Evolutionary conservation across 805 yeast species (phyloP).

Genomic region (Yarrowia porcina): DNA sequence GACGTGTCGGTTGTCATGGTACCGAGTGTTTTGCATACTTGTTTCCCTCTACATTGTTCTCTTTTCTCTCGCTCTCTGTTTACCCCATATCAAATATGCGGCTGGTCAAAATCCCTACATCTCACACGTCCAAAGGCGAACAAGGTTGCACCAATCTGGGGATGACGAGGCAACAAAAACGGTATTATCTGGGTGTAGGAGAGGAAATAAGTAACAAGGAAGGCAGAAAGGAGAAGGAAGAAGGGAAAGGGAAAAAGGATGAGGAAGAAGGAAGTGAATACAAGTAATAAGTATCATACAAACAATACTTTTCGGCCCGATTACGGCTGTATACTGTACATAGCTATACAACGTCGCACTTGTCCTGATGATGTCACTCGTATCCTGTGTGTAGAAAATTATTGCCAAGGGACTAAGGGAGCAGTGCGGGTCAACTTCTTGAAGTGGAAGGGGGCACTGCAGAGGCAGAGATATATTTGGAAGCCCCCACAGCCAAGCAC

Average conservation of each 20-base stretch:
- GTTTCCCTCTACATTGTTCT: not conserved
- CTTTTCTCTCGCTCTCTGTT: not conserved
- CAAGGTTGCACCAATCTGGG: constrained; percentile 6
- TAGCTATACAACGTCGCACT: no score
- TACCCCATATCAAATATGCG: constrained; percentile 2
- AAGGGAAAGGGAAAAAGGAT: no score
- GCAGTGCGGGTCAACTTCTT: not conserved
- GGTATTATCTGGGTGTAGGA: no score
- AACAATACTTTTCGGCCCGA: no score
- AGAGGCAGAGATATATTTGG: not conserved
- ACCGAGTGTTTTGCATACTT: not conserved
- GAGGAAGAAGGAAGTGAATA: no score
- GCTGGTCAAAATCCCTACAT: not conserved
- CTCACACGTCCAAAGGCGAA: not conserved
- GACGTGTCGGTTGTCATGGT: not conserved
- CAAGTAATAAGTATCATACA: no score
- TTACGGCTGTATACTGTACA: no score
- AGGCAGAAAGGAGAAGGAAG: not conserved
- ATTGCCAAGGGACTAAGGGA: not conserved
- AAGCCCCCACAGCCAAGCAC: not conserved
- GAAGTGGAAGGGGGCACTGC: not conserved
- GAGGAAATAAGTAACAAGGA: no score
- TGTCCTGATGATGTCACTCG: no score
- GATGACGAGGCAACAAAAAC: no score
- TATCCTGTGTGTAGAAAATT: no score